Percentiles rank a stretch among this genome's conserved stretches.
These are phyloP conservation scores for Agrocybe chaxingu DNA, from an alignment of 768 basidiomycete genomes.

Conservation along the genomic window DNA sequence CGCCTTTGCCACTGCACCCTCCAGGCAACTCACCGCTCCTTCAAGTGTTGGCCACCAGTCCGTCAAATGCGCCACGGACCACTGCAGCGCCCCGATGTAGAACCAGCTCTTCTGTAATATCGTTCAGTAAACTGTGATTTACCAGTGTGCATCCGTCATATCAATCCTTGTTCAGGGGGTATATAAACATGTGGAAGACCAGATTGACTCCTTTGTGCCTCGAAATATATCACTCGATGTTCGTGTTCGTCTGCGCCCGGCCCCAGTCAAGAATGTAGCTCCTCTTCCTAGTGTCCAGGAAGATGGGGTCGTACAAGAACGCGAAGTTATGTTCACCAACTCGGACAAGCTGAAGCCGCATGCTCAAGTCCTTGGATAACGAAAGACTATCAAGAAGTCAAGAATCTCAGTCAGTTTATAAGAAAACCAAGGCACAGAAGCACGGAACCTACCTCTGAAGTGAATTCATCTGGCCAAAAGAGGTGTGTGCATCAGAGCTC, in stretches of 20 bases:
- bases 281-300: conserved; percentile 42
- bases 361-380: conserved; percentile 34
- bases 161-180: conserved; percentile 41
- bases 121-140: neutral
- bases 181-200: conserved; percentile 50
- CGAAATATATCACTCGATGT: conserved; percentile 31
- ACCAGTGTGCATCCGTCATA: neutral
- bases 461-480: conserved; percentile 16
- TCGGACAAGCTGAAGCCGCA: conserved; percentile 35
- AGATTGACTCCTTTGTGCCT: conserved; percentile 12
- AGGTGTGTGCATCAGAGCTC: neutral
- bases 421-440: neutral
- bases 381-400: conserved; percentile 24
- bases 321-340: conserved; percentile 24
- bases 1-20: neutral
- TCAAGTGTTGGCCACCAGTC: conserved; percentile 36
- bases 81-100: conserved; percentile 50
- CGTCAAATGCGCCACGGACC: conserved; percentile 28
- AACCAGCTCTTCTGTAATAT: conserved; percentile 40
- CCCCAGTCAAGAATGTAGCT: conserved; percentile 59
- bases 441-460: conserved; percentile 21
- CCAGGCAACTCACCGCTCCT: conserved; percentile 27
- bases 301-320: conserved; percentile 54
- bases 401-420: neutral
- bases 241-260: conserved; percentile 26